Evolutionary conservation across 23 red algal species (phyloP).

Genomic region (Agarophyton chilense): DNA sequence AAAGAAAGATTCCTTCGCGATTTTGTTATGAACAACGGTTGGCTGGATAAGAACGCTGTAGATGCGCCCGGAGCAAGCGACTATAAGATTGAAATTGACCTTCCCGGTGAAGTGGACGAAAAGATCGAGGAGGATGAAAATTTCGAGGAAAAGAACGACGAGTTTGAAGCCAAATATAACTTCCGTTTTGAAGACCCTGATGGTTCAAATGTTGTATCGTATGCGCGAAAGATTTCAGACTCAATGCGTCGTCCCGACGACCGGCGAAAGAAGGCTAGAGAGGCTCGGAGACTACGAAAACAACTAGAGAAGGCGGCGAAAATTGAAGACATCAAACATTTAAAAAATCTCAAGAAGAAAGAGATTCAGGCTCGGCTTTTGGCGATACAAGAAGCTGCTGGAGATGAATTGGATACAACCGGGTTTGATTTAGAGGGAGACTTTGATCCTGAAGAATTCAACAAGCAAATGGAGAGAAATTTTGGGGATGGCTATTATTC

Average conservation of each 20-base stretch:
- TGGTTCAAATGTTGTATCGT: slow-evolving; percentile 64
- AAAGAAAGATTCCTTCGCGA: slow-evolving; percentile 96
- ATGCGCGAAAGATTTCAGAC: slow-evolving; percentile 69
- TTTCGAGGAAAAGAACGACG: slow-evolving; percentile 58
- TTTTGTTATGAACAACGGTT: slow-evolving; percentile 97
- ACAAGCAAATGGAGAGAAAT: slow-evolving; percentile 70
- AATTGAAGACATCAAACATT: slow-evolving; percentile 77
- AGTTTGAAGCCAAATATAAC: slow-evolving; percentile 90
- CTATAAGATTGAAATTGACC: slow-evolving; percentile 78
- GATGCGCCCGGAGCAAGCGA: slow-evolving; percentile 43
- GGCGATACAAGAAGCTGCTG: slow-evolving; percentile 71
- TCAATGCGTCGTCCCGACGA: slow-evolving; percentile 79
- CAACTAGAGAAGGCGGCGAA: slow-evolving; percentile 57
- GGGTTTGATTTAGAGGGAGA: slow-evolving; percentile 81
- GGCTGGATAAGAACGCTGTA: slow-evolving; percentile 75
- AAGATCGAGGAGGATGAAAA: slow-evolving; percentile 27
- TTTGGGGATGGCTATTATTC: slow-evolving; percentile 89
- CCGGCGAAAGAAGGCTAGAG: slow-evolving; percentile 66
- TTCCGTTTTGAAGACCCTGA: slow-evolving; percentile 96
- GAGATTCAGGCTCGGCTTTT: slow-evolving; percentile 73
- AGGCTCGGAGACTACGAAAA: slow-evolving; percentile 65
- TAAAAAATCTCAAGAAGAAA: slow-evolving; percentile 73
- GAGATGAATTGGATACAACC: slow-evolving; percentile 53
- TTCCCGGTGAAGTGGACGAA: background rate
- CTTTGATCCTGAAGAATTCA: slow-evolving; percentile 80